Evolutionary conservation across 208 protist species (phyloP).

Genomic region (Leishmania turanica): DNA sequence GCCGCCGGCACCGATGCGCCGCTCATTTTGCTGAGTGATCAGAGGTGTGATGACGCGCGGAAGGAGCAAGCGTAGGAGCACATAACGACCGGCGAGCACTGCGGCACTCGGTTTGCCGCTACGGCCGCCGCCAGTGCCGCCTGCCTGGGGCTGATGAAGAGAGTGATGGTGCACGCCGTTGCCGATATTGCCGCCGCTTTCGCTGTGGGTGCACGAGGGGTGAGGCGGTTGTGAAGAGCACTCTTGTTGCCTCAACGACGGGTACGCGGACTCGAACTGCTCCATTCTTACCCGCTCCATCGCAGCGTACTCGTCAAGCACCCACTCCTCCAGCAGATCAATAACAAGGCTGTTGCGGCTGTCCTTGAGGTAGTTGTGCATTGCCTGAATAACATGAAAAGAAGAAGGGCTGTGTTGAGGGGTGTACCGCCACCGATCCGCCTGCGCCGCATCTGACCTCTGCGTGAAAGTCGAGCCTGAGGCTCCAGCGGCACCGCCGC

Average conservation of each 20-base stretch:
- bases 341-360: constrained; percentile 31
- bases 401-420: constrained; percentile 44
- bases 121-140: neutral
- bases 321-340: constrained; percentile 43
- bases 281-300: constrained; percentile 21
- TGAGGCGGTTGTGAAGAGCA: neutral
- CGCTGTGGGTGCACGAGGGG: neutral
- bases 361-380: constrained; percentile 47
- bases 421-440: constrained; percentile 29
- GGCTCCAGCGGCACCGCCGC: neutral
- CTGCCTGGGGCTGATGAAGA: neutral
- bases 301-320: constrained; percentile 35
- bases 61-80: constrained; percentile 61
- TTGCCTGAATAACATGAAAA: constrained; percentile 46
- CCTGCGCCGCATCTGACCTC: constrained; percentile 8
- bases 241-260: neutral
- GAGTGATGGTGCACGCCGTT: neutral
- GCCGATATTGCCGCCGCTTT: neutral
- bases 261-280: constrained; percentile 23
- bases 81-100: constrained; percentile 49
- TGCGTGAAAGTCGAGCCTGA: constrained; percentile 4
- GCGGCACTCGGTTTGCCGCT: constrained; percentile 12
- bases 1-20: constrained; percentile 69
- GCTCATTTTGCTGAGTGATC: constrained; percentile 23
- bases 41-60: constrained; percentile 37